phyloP scores from a whole-genome alignment of 2,329 filamentous ascomycete genomes.

The Sphaerulina musiva region DNA sequence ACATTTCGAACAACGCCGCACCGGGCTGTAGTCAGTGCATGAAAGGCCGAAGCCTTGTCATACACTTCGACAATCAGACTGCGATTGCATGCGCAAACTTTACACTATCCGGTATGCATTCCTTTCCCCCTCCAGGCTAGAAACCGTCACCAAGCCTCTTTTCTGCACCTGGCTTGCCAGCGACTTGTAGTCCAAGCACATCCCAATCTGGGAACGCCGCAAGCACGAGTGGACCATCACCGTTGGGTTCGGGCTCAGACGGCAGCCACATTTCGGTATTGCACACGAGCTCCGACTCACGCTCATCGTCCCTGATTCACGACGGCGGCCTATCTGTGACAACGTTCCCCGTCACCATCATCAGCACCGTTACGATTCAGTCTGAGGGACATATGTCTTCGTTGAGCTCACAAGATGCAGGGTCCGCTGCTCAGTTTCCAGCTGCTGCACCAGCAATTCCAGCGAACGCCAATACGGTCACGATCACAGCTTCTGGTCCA shows the following conservation, averaged over 20 bases:
- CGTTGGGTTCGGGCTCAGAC: background rate
- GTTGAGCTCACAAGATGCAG: conserved; percentile 9
- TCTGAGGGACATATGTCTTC: background rate
- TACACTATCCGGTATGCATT: conserved; percentile 22
- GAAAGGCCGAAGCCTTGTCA: conserved; percentile 46
- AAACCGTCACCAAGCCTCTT: conserved; percentile 3
- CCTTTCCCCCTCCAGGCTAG: conserved; percentile 13
- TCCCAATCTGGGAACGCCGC: conserved; percentile 1
- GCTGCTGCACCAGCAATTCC: background rate
- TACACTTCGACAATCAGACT: conserved; percentile 49
- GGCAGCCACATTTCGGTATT: background rate
- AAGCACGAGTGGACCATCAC: background rate
- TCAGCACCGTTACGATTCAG: background rate
- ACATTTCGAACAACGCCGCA: conserved; percentile 35
- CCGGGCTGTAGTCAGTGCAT: conserved; percentile 12
- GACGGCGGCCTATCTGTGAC: background rate
- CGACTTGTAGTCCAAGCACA: background rate
- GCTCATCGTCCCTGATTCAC: background rate
- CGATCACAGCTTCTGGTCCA: background rate
- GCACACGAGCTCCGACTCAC: background rate
- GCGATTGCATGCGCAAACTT: conserved; percentile 55
- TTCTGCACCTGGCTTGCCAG: conserved; percentile 5
- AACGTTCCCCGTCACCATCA: background rate
- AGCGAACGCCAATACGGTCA: conserved; percentile 8
- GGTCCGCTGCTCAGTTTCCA: conserved; percentile 1